Evolutionary conservation across 1,139 yeast genomes (phyloP).

Genomic region (Geotrichum australiense): DNA sequence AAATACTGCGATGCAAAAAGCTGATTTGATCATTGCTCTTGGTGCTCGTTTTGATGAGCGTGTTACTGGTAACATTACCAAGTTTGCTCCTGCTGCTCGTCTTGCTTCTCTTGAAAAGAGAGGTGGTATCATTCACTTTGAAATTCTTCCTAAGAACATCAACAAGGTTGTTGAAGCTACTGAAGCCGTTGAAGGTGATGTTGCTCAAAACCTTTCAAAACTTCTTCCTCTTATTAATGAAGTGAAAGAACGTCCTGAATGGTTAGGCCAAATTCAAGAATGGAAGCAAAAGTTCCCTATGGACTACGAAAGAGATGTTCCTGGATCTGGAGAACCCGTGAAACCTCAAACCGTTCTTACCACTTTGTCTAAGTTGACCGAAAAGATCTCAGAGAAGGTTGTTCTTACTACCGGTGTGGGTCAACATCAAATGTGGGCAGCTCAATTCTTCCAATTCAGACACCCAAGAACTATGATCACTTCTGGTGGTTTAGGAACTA

Average conservation of each 20-base stretch:
- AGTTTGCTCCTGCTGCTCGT: conserved; percentile 91
- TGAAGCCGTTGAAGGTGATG: conserved; percentile 96
- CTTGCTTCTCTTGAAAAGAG: conserved; percentile 79
- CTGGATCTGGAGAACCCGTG: conserved; percentile 63
- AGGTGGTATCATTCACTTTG: conserved; percentile 96
- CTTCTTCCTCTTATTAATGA: conserved; percentile 63
- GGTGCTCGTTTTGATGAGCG: conserved; percentile 99
- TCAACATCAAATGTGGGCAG: conserved; percentile 99
- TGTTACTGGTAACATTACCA: conserved; percentile 79
- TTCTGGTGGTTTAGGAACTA: conserved; percentile 97
- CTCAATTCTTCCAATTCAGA: conserved; percentile 93
- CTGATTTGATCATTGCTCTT: conserved; percentile 86
- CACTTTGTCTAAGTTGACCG: conserved; percentile 69
- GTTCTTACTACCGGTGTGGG: conserved; percentile 97
- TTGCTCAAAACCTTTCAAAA: conserved; percentile 63
- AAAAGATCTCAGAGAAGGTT: conserved; percentile 57
- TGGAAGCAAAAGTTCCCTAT: conserved; percentile 91
- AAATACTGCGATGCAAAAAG: conserved; percentile 84
- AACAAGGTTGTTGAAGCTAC: conserved; percentile 97
- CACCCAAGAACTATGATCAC: conserved; percentile 89
- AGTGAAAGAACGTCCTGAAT: conserved; percentile 62
- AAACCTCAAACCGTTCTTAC: conserved; percentile 89
- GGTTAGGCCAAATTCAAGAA: conserved; percentile 65
- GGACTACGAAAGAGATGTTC: conserved; percentile 50
- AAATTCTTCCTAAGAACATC: conserved; percentile 91